Percentiles rank a stretch among this genome's conserved stretches.
These are phyloP conservation scores for Pelargonium myrrhifolium DNA, from an alignment of 441 rosid species.

Conservation along the genomic window DNA sequence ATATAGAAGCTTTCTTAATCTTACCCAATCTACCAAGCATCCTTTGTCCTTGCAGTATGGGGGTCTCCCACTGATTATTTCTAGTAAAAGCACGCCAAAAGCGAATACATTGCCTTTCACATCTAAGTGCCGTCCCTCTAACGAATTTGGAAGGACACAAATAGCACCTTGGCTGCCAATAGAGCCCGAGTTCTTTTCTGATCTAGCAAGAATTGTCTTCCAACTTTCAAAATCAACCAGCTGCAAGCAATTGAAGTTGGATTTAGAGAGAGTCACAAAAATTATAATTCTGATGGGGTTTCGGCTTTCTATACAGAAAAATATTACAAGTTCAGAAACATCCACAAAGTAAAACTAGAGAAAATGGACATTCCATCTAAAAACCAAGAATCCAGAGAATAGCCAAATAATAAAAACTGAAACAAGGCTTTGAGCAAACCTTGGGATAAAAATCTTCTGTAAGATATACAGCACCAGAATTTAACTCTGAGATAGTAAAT, in stretches of 20 bases:
- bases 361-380: neutral
- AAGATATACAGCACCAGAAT: conserved; percentile 81
- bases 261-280: neutral
- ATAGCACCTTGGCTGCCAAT: conserved; percentile 67
- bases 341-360: neutral
- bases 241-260: conserved; percentile 38
- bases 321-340: neutral
- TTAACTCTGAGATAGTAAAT: conserved; percentile 83
- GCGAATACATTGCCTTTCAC: conserved; percentile 75
- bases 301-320: neutral
- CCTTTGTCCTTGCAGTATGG: conserved; percentile 86
- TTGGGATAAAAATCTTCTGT: conserved; percentile 94
- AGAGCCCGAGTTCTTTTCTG: conserved; percentile 72
- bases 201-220: conserved; percentile 87
- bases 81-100: conserved; percentile 75
- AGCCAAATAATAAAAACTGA: neutral
- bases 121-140: conserved; percentile 74
- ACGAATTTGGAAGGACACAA: conserved; percentile 63
- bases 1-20: conserved; percentile 10
- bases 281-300: neutral
- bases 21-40: conserved; percentile 81
- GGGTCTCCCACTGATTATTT: conserved; percentile 87
- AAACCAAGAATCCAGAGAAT: neutral
- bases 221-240: conserved; percentile 95
- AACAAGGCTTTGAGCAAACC: conserved; percentile 35